Evolutionary conservation across 2,329 filamentous ascomycete genomes (phyloP).

Genomic region (Claviceps humidiphila): DNA sequence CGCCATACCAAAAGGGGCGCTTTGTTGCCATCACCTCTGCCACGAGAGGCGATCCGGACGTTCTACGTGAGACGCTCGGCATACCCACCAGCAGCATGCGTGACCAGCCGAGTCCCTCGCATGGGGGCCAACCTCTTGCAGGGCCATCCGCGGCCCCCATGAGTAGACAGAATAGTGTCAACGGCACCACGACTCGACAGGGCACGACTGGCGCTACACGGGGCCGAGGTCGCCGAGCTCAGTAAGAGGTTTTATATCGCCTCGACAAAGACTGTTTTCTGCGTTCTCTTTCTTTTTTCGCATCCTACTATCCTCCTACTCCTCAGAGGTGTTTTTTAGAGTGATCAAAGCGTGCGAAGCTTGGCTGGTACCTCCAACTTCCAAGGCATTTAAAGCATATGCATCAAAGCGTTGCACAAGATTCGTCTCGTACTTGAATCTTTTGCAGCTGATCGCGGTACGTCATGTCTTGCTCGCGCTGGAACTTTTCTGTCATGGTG

Average conservation of each 20-base stretch:
- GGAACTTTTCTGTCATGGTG: constrained; percentile 64
- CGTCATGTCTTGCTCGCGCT: constrained; percentile 65
- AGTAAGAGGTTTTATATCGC: neutral
- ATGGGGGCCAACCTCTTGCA: constrained; percentile 4
- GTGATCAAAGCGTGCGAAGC: constrained; percentile 22
- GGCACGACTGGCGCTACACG: constrained; percentile 36
- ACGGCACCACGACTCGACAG: constrained; percentile 45
- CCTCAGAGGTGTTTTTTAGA: no score
- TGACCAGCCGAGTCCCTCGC: constrained; percentile 24
- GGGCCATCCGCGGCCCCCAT: constrained; percentile 28
- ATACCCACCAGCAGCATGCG: constrained; percentile 30
- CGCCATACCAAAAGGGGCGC: constrained; percentile 31
- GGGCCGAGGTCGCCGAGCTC: constrained; percentile 28
- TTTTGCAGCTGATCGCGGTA: constrained; percentile 84
- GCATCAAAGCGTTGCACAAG: constrained; percentile 76
- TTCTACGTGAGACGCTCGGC: constrained; percentile 35
- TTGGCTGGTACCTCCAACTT: constrained; percentile 45
- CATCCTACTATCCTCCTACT: no score
- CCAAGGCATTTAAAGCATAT: constrained; percentile 59
- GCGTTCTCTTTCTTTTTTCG: neutral
- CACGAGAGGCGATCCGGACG: constrained; percentile 34
- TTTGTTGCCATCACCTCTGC: constrained; percentile 35
- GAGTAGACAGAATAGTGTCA: constrained; percentile 42
- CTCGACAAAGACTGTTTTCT: neutral
- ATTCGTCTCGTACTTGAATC: constrained; percentile 80